These are phyloP conservation scores for Ordospora pajunii DNA, from an alignment of 371 early-diverging fungal genomes.

Conservation along the genomic window DNA sequence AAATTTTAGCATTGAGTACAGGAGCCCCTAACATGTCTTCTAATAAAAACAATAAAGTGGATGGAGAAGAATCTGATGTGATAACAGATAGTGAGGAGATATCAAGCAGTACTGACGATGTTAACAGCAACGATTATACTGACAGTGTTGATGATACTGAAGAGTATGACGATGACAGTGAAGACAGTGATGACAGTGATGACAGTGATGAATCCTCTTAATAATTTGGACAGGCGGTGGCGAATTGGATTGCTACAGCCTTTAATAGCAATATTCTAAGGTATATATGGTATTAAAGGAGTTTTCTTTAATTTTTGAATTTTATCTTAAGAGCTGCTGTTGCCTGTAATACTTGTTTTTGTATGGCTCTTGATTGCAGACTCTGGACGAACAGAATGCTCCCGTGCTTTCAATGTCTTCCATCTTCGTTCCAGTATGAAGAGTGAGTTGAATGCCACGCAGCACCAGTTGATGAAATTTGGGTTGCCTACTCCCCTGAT, in stretches of 20 bases:
- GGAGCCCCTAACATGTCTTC: no score
- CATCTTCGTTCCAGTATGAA: slow-evolving; percentile 2
- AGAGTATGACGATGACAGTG: background rate
- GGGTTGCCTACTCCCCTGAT: slow-evolving; percentile 24
- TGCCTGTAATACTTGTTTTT: background rate
- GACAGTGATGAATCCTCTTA: background rate
- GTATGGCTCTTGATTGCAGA: background rate
- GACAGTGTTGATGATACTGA: no score
- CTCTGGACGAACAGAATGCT: no score
- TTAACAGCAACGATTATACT: no score
- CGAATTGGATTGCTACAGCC: no score
- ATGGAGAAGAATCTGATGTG: slow-evolving; percentile 1
- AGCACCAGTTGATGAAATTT: slow-evolving; percentile 28
- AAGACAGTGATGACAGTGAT: background rate
- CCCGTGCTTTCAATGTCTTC: background rate
- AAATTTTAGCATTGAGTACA: background rate
- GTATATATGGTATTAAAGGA: background rate
- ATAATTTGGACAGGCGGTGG: background rate
- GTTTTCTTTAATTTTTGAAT: background rate
- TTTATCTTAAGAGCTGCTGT: no score
- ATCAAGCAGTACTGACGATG: no score
- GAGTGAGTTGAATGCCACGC: background rate
- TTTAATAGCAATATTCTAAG: no score
- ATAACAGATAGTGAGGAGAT: no score
- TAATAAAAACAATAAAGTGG: no score